Evolutionary conservation across 2,329 filamentous ascomycete species (phyloP).

Genomic region (Nectriaceae sp.): DNA sequence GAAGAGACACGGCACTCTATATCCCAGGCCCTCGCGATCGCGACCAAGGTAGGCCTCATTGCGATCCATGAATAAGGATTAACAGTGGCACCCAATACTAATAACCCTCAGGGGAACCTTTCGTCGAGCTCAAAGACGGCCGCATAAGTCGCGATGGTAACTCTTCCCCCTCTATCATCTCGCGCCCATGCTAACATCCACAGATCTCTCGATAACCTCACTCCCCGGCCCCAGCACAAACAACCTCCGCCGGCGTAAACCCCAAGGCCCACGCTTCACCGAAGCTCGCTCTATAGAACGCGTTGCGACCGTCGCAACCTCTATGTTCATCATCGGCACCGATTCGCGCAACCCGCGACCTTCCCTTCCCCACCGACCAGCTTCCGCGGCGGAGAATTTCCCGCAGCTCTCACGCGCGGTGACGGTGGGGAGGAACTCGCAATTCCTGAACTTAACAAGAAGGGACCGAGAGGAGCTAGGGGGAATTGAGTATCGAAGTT

Average conservation of each 20-base stretch:
- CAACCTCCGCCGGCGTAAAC: neutral
- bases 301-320: conserved; percentile 35
- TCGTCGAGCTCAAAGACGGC: conserved; percentile 27
- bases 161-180: neutral
- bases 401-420: conserved; percentile 44
- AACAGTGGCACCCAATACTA: conserved; percentile 5
- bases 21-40: conserved; percentile 36
- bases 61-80: neutral
- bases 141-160: conserved; percentile 22
- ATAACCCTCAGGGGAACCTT: conserved; percentile 23
- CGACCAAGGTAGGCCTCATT: conserved; percentile 24
- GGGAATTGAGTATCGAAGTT: conserved; percentile 52
- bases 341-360: conserved; percentile 20
- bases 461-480: conserved; percentile 47
- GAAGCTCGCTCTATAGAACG: conserved; percentile 39
- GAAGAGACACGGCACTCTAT: conserved; percentile 27
- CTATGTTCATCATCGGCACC: conserved; percentile 41
- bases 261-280: conserved; percentile 19
- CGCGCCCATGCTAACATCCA: conserved; percentile 1
- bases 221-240: conserved; percentile 15
- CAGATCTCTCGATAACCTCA: conserved; percentile 22
- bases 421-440: conserved; percentile 48
- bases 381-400: conserved; percentile 28
- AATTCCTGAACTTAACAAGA: conserved; percentile 44
- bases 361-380: conserved; percentile 9